Conservation (phyloP, 2,329 filamentous ascomycete genomes). For the Neurospora crassa region DNA sequence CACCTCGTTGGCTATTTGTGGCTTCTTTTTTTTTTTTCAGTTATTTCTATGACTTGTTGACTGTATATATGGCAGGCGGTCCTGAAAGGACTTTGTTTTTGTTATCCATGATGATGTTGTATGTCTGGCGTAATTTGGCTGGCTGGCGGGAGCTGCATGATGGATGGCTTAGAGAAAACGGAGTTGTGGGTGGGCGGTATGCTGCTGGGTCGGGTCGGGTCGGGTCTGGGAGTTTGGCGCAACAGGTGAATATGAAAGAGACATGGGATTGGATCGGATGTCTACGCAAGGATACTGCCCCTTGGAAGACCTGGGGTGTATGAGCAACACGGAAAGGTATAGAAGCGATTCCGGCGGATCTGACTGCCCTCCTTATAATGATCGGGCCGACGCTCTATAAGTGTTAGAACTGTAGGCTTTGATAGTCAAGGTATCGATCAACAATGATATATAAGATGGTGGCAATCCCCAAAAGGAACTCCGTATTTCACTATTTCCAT, state of each 20-base stretch:
- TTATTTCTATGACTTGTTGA: neutral
- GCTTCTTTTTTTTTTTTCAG: neutral
- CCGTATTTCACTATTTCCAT: too few species aligned
- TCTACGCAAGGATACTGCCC: neutral
- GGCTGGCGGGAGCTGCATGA: neutral
- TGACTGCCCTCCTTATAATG: neutral
- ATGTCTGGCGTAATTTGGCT: neutral
- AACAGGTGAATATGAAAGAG: neutral
- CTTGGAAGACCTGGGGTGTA: neutral
- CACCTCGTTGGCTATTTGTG: neutral
- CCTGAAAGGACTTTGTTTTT: neutral
- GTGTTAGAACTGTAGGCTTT: neutral
- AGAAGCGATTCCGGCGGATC: neutral
- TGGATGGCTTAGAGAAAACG: neutral
- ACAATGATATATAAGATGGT: too few species aligned
- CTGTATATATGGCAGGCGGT: neutral
- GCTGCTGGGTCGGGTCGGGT: neutral
- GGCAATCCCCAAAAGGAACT: too few species aligned
- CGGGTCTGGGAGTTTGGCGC: neutral
- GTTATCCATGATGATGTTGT: neutral
- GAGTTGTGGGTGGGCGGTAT: neutral
- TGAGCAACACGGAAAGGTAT: neutral
- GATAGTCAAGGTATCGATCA: neutral
- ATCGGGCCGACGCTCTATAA: neutral
- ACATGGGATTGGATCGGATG: neutral